Evolutionary conservation across 306 rosid genomes (phyloP), one percentile per base, ranked within the genome.

Genomic region (barrel medic (Medicago truncatula)): DNA sequence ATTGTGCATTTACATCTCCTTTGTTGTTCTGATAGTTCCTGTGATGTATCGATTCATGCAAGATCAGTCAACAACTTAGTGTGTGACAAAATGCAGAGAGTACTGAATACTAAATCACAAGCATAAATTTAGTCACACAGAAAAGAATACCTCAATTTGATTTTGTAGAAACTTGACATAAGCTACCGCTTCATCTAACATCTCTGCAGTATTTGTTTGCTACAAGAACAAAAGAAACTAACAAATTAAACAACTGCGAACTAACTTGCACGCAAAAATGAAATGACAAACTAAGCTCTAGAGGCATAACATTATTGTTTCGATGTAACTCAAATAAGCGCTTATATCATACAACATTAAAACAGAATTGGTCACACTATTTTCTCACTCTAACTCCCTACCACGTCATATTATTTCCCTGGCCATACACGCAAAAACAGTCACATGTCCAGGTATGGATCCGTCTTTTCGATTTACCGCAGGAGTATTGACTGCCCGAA

Each of bases 131-230:
- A 12, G 73, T 6, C 57, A 46, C 40, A 17, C 73, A 78, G 23
- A 20, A 25, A 14, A 60, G 52, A 54, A 67, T 89, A 93, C 97
- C 98, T 91, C 86, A 74, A 93, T 93, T 81, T 93, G 96, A 78
- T 84, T 88, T 84, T 91, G 96, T 28, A 93, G 97, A 82, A 71
- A 71, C 78, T 93, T 93, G 76, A 91, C 98, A 77, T 93, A 93
- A 71, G 88, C 97, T 43, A 91, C 97, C 8, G 96, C 97, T 82
- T 93, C 98, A 4, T 91, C 94, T 76, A 93, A 79, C 97, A 93
- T 93, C 47, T 91, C 97, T 3, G 98, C 97, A 3, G 98, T 93
- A 70, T 93, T 93, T 67, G 96, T 93, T 87, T 93, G 98, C 98
- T 93, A 89, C 91, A 85, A 81, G 44, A 62, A 59, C 54, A 77